Base-by-base conservation (phyloP, 1,139 yeast species). In the Dujonia santamariae region DNA sequence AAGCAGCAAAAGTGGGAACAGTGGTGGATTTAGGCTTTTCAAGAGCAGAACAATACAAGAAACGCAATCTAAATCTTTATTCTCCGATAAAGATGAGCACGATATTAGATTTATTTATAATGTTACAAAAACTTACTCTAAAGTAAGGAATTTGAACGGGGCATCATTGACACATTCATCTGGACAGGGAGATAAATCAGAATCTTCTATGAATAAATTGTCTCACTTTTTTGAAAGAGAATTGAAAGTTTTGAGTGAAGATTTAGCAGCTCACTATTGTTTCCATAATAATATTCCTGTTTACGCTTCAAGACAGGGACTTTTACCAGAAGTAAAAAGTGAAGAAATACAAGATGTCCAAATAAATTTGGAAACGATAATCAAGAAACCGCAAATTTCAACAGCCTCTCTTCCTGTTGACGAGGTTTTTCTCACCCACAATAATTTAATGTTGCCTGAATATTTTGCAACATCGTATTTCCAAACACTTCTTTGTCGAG, bases 401-500 rank as follows among this genome's bases (percentile, higher is more conserved):
- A 7, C 29, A 7, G 5, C 8, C 12, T 22, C 31, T 9, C 13
- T 18, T 9, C 22, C 24, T 3, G 12, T 20, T 7, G 70, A 63
- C 38, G 53, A 50, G 20, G 68, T 59, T 2, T 38, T 56, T n/a
- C 53, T 69, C 6, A 44, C 55, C 2, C 74, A 69, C 43, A 51
- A 67, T 31, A 68, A 68, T 41, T 15, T 52, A 16, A 47, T 69
- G 26, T 44, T 67, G 3, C 73, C 74, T 1, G 48, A 57, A 16
- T 68, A 47, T 36, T 55, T 57, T 30, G 65, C 71, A 9, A 48
- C 41, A 13, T 49, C 63, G 1, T 69, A 55, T 40, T 51, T 47
- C 34, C 72, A 67, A 35, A 57, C 71, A 0, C 46, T 67, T 4
- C 36, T 65, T 19, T 59, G 71, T 0, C 47, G 68, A 37, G 72